phyloP scores from a whole-genome alignment of 1,139 yeast species.

The Nakaseomyces delphensis region DNA sequence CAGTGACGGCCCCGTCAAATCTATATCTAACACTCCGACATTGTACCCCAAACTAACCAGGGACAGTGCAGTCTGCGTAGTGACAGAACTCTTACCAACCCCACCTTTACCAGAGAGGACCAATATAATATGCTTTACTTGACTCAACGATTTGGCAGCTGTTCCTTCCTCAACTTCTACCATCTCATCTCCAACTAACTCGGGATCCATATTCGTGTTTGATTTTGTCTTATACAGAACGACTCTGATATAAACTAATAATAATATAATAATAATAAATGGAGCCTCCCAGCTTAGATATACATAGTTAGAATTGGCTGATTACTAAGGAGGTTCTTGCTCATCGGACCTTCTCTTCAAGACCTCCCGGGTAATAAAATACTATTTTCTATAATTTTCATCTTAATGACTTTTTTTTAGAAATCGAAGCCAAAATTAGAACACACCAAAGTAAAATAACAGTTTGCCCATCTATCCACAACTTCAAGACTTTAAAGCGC shows the following conservation, averaged over 20 bases:
- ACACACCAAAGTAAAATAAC: no score
- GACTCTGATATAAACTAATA: not conserved
- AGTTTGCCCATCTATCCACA: no score
- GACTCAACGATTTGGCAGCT: slow-evolving; percentile 46
- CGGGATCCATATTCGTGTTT: not conserved
- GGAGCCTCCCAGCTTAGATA: no score
- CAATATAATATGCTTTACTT: slow-evolving; percentile 68
- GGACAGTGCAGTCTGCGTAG: slow-evolving; percentile 83
- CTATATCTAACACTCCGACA: slow-evolving; percentile 92
- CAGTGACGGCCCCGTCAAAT: slow-evolving; percentile 91
- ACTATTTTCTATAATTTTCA: no score
- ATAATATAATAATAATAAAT: no score
- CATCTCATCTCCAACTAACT: not conserved
- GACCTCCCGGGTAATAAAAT: no score
- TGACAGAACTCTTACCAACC: slow-evolving; percentile 93
- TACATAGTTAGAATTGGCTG: no score
- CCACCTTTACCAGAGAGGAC: slow-evolving; percentile 95
- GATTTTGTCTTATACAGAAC: not conserved
- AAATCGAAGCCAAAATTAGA: no score
- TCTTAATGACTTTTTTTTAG: no score
- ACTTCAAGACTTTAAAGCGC: no score
- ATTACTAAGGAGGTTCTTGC: no score
- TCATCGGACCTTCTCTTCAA: no score
- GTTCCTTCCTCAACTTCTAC: slow-evolving; percentile 1
- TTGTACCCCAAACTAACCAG: slow-evolving; percentile 60